Percentiles rank a stretch among this genome's conserved stretches.
Evolutionary conservation across 768 basidiomycete genomes (phyloP).

Genomic region (Pleurotus platypus): DNA sequence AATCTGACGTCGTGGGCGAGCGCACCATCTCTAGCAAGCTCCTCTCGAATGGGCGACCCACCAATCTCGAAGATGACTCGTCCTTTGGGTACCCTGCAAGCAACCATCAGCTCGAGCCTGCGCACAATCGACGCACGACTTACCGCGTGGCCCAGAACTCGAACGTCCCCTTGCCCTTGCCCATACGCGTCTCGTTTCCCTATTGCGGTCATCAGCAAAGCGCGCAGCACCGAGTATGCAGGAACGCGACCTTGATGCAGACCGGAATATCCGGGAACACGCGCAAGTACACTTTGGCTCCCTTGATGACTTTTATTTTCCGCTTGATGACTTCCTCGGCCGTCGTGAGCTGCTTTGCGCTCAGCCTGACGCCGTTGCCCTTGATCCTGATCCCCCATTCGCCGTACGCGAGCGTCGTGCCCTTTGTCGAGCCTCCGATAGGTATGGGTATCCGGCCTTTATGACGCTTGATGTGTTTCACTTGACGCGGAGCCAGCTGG

Average conservation of each 20-base stretch:
- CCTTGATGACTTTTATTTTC: conserved; percentile 88
- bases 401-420: conserved; percentile 88
- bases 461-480: conserved; percentile 85
- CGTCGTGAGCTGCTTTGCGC: conserved; percentile 85
- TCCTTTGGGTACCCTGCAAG: conserved; percentile 72
- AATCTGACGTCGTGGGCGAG: conserved; percentile 1
- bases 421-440: conserved; percentile 87
- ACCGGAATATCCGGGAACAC: conserved; percentile 98
- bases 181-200: conserved; percentile 99
- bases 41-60: conserved; percentile 84
- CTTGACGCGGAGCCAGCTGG: conserved; percentile 78
- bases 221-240: neutral
- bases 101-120: neutral
- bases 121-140: conserved; percentile 27
- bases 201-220: conserved; percentile 20
- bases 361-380: conserved; percentile 74
- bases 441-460: conserved; percentile 88
- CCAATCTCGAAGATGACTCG: conserved; percentile 94
- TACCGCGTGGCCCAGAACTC: conserved; percentile 94
- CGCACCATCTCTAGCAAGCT: conserved; percentile 88
- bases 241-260: conserved; percentile 80
- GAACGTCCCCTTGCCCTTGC: conserved; percentile 97
- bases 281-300: conserved; percentile 79
- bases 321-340: conserved; percentile 87
- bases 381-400: conserved; percentile 91